phyloP scores from a whole-genome alignment of 139 green algal species.

The Diplosphaera chodatii region DNA sequence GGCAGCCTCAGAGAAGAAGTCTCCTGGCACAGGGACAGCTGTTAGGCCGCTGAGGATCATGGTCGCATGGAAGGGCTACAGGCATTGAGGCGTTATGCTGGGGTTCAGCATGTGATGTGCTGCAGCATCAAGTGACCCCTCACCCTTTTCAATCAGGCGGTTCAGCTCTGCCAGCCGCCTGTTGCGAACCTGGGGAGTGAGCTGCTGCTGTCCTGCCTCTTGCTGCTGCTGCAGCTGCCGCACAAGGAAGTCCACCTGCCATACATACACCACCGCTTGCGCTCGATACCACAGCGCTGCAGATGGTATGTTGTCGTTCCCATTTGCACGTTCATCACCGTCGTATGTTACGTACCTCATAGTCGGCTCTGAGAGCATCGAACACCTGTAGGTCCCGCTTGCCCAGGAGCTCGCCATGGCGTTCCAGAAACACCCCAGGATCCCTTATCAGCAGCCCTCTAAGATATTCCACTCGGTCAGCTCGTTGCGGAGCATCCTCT shows the following conservation, averaged over 20 bases:
- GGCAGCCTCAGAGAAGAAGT: slow-evolving; percentile 59
- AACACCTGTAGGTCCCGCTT: slow-evolving; percentile 32
- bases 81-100: too few species aligned
- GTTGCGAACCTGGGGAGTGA: slow-evolving; percentile 42
- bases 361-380: slow-evolving; percentile 21
- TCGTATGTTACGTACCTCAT: slow-evolving; percentile 18
- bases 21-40: slow-evolving; percentile 4
- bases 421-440: slow-evolving; percentile 47
- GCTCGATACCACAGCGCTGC: too few species aligned
- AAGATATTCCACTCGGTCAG: slow-evolving; percentile 26
- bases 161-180: slow-evolving; percentile 61
- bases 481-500: background rate
- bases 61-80: too few species aligned
- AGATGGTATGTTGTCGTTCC: too few species aligned
- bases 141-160: slow-evolving; percentile 24
- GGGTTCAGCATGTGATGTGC: too few species aligned
- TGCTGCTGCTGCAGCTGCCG: slow-evolving; percentile 14
- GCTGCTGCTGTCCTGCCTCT: background rate
- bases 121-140: too few species aligned
- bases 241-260: slow-evolving; percentile 41
- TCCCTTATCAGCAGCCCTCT: slow-evolving; percentile 31
- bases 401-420: slow-evolving; percentile 25
- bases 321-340: too few species aligned
- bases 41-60: too few species aligned
- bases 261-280: too few species aligned